These are phyloP conservation scores for Starmerella khaoyaiensis DNA, from an alignment of 805 yeast genomes.

Conservation along the genomic window DNA sequence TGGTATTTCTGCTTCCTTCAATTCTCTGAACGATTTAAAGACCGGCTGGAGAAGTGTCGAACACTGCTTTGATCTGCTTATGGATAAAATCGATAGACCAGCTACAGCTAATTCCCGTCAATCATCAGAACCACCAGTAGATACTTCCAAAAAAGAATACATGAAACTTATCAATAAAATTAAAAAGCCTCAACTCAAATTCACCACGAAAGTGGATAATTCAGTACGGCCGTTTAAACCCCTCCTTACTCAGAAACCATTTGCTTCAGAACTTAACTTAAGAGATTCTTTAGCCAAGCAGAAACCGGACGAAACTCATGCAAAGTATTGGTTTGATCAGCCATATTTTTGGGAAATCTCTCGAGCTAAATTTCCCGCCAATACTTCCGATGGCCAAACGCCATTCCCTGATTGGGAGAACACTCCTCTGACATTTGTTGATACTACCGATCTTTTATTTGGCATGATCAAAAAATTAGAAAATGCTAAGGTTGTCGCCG, in stretches of 20 bases:
- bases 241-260: constrained; percentile 55
- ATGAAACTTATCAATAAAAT: constrained; percentile 22
- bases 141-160: constrained; percentile 2
- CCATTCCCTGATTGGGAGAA: constrained; percentile 31
- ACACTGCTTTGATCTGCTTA: constrained; percentile 50
- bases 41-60: constrained; percentile 52
- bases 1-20: constrained; percentile 24
- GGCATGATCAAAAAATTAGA: constrained; percentile 44
- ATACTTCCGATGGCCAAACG: constrained; percentile 19
- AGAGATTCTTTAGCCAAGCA: constrained; percentile 36
- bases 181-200: constrained; percentile 29
- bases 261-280: constrained; percentile 40
- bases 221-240: constrained; percentile 72
- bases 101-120: not conserved
- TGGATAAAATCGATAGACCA: constrained; percentile 55
- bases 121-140: not conserved
- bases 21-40: constrained; percentile 35
- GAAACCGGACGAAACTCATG: constrained; percentile 30
- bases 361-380: constrained; percentile 55
- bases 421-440: constrained; percentile 46
- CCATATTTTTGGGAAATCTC: constrained; percentile 73
- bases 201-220: constrained; percentile 49
- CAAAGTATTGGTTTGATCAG: constrained; percentile 49
- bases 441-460: constrained; percentile 38
- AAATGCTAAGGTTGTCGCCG: constrained; percentile 55